phyloP scores from a whole-genome alignment of 2,329 filamentous ascomycete genomes.

The Bipolaris victoriae region DNA sequence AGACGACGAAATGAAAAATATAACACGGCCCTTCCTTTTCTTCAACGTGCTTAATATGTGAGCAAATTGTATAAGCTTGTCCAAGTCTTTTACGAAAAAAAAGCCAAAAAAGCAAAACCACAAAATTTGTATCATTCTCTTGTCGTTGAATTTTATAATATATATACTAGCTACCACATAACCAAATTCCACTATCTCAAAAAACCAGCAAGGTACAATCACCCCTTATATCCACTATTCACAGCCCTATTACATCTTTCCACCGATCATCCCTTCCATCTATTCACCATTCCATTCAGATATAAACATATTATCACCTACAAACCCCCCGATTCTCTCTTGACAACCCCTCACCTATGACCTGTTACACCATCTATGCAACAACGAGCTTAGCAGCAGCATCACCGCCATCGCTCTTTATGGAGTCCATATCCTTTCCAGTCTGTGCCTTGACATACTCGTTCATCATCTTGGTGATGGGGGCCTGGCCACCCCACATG shows the following conservation, averaged over 20 bases:
- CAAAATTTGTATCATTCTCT: neutral
- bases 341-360: too few species aligned
- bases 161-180: neutral
- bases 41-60: too few species aligned
- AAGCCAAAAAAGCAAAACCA: neutral
- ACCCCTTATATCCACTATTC: neutral
- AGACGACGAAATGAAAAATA: neutral
- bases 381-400: slow-evolving; percentile 4
- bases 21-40: neutral
- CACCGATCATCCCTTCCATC: neutral
- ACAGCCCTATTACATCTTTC: neutral
- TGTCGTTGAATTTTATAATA: too few species aligned
- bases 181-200: neutral
- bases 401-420: neutral
- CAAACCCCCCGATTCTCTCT: too few species aligned
- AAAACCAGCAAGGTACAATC: neutral
- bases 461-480: slow-evolving; percentile 45
- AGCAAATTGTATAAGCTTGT: neutral
- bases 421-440: slow-evolving; percentile 18
- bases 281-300: neutral
- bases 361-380: neutral
- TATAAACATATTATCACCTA: too few species aligned
- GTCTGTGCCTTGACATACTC: slow-evolving; percentile 41
- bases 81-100: neutral
- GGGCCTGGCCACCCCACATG: slow-evolving; percentile 38